Evolutionary conservation across 176 grass and related monocot species (phyloP).

Genomic region (Paspalum notatum): DNA sequence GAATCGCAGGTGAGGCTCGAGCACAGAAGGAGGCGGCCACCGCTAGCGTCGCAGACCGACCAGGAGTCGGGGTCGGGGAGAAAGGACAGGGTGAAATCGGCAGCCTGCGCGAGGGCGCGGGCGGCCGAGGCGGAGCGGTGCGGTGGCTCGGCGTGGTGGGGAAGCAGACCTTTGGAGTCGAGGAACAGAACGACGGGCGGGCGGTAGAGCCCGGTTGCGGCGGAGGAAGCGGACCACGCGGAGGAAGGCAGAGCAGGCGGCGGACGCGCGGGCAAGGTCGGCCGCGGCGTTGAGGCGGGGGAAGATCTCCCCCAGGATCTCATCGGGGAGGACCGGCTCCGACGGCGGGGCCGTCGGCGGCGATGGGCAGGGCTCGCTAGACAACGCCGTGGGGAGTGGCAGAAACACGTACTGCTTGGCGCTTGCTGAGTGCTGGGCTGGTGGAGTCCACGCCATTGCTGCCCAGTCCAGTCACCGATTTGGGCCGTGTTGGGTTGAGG

Average conservation of each 20-base stretch:
- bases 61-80: background rate
- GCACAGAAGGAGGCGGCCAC: background rate
- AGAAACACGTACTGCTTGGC: too few relatives aligned
- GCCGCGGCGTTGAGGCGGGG: background rate
- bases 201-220: background rate
- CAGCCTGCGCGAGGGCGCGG: background rate
- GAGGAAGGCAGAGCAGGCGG: background rate
- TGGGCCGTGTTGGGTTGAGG: too few relatives aligned
- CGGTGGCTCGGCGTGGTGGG: background rate
- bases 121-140: background rate
- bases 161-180: background rate
- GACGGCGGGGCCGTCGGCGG: background rate
- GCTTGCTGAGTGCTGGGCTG: too few relatives aligned
- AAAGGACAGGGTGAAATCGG: conserved; percentile 13
- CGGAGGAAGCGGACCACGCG: background rate
- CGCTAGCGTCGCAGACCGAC: background rate
- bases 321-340: background rate
- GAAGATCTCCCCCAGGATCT: background rate
- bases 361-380: background rate
- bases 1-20: background rate
- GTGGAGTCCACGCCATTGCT: too few relatives aligned
- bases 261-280: conserved; percentile 8
- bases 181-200: background rate
- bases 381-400: too few relatives aligned
- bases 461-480: too few relatives aligned